Base-by-base conservation (phyloP, 176 grass and related monocot species). In the Puya raimondii region DNA sequence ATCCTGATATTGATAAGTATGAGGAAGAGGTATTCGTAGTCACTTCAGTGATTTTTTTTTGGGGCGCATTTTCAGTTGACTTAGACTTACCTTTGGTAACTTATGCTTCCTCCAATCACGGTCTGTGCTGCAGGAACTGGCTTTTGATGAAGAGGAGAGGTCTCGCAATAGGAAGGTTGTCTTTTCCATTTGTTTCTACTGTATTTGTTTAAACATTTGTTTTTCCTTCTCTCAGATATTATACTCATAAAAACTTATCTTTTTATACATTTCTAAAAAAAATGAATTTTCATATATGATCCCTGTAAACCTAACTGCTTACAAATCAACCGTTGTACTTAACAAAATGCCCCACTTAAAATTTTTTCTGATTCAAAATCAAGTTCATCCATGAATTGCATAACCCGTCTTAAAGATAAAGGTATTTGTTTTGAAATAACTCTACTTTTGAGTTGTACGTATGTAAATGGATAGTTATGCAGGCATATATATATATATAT, bases 1-100 rank as follows among this genome's bases (percentile, higher is more conserved):
- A 95, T 80, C 87, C 91, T 26, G 79, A 95, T 80, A 87, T 95
- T 78, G 86, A 95, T 61, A 95, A 90, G 69, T 95, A 90, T 1
- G 91, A 95, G 76, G 86, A 90, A 87, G 87, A 95, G 91, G 20
- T 48, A 21, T 26, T 72, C 27, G 14, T 56, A 48, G 12, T 14
- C 15, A 67, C 49, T 67, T 80, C 42, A 4, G 25, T 56, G 29
- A 29, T 80, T 64, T 57, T 18, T 71, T 68, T 76, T 61, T 10
- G 10, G 10, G 56, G 16, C 21, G 8, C 56, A 61, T 61, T 61
- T 61, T 61, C 56, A 11, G 12, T 71, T 79, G 47, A 23, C 14
- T 51, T 81, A 17, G 71, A 66, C 72, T 53, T 63, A 75, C 42
- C 48, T 78, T 14, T 75, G 64, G 12, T 67, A 10, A 23, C 17